These are phyloP conservation scores for Fusarium pseudocircinatum DNA, from an alignment of 2,329 filamentous ascomycete species.

Conservation along the genomic window DNA sequence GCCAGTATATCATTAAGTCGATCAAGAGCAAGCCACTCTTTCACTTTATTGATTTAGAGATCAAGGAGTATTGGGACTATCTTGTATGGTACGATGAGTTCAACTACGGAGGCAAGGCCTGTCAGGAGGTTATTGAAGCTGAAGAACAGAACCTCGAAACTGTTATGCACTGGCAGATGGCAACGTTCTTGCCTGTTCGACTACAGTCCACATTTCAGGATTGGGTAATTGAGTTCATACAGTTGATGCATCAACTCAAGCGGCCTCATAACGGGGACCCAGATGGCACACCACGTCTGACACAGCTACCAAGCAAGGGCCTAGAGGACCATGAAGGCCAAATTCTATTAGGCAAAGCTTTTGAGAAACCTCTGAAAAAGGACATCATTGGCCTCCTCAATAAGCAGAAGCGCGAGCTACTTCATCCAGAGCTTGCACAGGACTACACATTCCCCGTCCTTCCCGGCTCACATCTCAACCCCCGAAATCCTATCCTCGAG, in stretches of 20 bases:
- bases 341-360: slow-evolving; percentile 79
- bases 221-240: slow-evolving; percentile 94
- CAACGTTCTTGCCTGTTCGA: slow-evolving; percentile 82
- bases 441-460: slow-evolving; percentile 89
- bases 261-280: slow-evolving; percentile 65
- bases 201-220: slow-evolving; percentile 88
- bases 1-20: slow-evolving; percentile 96
- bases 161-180: slow-evolving; percentile 98
- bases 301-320: slow-evolving; percentile 67
- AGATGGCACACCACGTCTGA: slow-evolving; percentile 64
- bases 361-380: slow-evolving; percentile 90
- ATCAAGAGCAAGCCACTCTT: slow-evolving; percentile 96
- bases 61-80: slow-evolving; percentile 99
- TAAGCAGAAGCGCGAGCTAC: slow-evolving; percentile 86
- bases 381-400: slow-evolving; percentile 84
- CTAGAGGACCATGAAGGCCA: slow-evolving; percentile 68
- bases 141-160: slow-evolving; percentile 83
- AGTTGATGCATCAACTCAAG: slow-evolving; percentile 91
- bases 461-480: slow-evolving; percentile 70
- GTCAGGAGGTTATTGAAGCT: slow-evolving; percentile 78
- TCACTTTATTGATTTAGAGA: slow-evolving; percentile 95
- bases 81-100: slow-evolving; percentile 99
- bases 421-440: slow-evolving; percentile 85
- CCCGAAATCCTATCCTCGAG: slow-evolving; percentile 80
- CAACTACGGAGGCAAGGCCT: slow-evolving; percentile 97